phyloP scores from a whole-genome alignment of 1,139 yeast genomes.

The Nakaseomyces uthaithaninus region DNA sequence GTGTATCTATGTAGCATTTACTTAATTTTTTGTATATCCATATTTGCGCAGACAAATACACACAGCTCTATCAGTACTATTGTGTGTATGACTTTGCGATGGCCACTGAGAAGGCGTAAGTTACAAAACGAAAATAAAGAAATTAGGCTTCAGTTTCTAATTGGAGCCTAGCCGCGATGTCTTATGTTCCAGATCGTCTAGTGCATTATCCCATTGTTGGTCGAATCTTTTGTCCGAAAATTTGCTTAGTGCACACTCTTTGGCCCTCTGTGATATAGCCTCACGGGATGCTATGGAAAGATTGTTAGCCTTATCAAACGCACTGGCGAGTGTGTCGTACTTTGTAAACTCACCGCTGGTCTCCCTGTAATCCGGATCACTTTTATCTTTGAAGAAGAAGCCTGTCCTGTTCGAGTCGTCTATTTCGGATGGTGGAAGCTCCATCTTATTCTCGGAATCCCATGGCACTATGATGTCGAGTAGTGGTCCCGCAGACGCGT shows the following conservation, averaged over 20 bases:
- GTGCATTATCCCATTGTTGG: constrained; percentile 44
- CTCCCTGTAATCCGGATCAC: constrained; percentile 49
- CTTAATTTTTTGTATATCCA: too few relatives aligned
- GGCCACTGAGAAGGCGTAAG: too few relatives aligned
- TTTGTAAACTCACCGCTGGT: constrained; percentile 19
- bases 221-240: constrained; percentile 66
- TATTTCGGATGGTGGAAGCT: constrained; percentile 22
- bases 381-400: constrained; percentile 59
- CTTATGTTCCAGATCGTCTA: constrained; percentile 6
- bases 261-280: constrained; percentile 46
- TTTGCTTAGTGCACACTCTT: constrained; percentile 43
- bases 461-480: constrained; percentile 71
- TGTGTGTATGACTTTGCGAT: too few relatives aligned
- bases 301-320: constrained; percentile 38
- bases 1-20: too few relatives aligned
- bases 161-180: constrained; percentile 3
- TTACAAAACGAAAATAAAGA: too few relatives aligned
- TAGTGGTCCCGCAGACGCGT: constrained; percentile 91
- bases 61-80: too few relatives aligned
- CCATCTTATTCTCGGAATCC: constrained; percentile 33
- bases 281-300: constrained; percentile 37
- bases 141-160: too few relatives aligned
- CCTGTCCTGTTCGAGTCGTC: constrained; percentile 45
- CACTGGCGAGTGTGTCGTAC: constrained; percentile 41
- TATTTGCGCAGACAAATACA: too few relatives aligned